Percentiles rank a stretch among this genome's conserved stretches.
These are phyloP conservation scores for Talaromyces proteolyticus DNA, from an alignment of 495 filamentous ascomycete genomes.

Conservation along the genomic window DNA sequence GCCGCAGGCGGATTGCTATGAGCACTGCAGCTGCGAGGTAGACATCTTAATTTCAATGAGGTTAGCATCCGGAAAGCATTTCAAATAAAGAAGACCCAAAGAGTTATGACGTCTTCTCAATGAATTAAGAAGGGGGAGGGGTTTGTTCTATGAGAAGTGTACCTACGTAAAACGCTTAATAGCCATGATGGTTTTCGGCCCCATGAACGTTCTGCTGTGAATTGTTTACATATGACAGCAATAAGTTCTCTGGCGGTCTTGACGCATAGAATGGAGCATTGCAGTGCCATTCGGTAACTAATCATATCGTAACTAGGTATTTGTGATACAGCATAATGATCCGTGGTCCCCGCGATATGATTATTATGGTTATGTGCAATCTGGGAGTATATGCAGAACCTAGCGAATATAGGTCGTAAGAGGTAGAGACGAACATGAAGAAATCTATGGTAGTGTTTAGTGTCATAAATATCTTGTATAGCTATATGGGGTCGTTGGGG, in stretches of 20 bases:
- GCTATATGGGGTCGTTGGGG: not conserved
- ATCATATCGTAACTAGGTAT: not conserved
- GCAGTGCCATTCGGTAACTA: constrained; percentile 21
- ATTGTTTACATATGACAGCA: constrained; percentile 1
- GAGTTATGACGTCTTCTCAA: not conserved
- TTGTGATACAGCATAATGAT: not conserved
- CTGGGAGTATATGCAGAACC: not conserved
- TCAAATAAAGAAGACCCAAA: not conserved
- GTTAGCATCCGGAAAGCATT: not conserved
- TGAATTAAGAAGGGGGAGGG: not conserved
- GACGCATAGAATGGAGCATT: constrained; percentile 33
- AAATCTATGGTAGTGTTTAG: not conserved
- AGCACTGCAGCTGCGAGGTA: constrained; percentile 33
- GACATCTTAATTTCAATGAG: constrained; percentile 15
- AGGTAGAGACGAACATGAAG: not conserved
- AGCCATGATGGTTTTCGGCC: not conserved
- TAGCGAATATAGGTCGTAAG: not conserved
- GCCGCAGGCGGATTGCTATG: constrained; percentile 25
- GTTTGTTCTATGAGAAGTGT: not conserved
- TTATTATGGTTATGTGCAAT: not conserved
- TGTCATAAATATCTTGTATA: not conserved
- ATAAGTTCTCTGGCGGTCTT: constrained; percentile 30
- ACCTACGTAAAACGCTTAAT: not conserved
- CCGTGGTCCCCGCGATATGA: not conserved
- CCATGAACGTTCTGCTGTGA: not conserved